Base-by-base conservation (phyloP, 352 stramenopile genomes). In the Blastocystis sp. region DNA sequence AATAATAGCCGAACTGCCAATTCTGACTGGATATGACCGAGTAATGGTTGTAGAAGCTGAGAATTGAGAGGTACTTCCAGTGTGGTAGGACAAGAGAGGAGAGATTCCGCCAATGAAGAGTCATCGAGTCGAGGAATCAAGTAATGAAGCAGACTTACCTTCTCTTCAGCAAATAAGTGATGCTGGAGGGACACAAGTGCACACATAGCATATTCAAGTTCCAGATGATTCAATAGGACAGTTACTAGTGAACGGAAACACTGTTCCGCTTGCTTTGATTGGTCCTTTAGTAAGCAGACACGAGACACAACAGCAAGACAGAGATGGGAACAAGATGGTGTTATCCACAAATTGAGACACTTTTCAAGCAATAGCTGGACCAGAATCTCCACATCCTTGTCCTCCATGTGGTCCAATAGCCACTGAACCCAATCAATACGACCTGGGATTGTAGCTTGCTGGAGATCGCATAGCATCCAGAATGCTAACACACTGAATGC, bases 121-220 rank as follows among this genome's bases (percentile, higher is more conserved):
- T 83, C 54, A 54, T 83, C 51, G 49, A 29, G 14, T 29, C 49
- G 71, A 24, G 63, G n/a, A 5, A 83, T 3, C 3, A 83, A 0
- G 35, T 27, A 42, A 19, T 29, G 51, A 24, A 65, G n/a, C 0
- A 67, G 27, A 21, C 46, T 54, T 6, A 83, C 39, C 51, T 65
- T 83, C 51, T 83, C 71, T 24, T 83, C 71, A 37, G 71, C 51
- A 42, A 83, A 83, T 0, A 83, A 27, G 11, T 14, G 21, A 24
- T 27, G 14, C 14, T 83, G 71, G 11, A 83, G 54, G 7, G 52
- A 27, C 14, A 54, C 27, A 2, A 83, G 71, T 4, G 71, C 46
- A 21, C 16, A n/a, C 6, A 83, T 12, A 4, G 71, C 9, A 21
- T 43, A 16, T 37, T 9, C 11, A 0, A 21, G 51, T 29, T 65